A percentile compares a stretch with the other conserved stretches of the same genome.
phyloP scores from a whole-genome alignment of 768 basidiomycete species.

The Macrocybe gigantea region DNA sequence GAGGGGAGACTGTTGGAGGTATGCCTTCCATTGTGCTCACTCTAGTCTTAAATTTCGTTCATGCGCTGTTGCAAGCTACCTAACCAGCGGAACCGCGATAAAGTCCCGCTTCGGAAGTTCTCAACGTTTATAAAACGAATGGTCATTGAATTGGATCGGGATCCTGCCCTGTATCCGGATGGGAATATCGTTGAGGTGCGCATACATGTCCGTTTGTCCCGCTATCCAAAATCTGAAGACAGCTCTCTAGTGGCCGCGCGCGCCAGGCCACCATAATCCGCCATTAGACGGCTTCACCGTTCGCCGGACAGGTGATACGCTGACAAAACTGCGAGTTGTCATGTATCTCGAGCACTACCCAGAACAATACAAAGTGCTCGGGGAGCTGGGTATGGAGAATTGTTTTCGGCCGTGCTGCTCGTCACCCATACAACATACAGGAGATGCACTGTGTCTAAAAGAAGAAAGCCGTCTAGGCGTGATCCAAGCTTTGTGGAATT shows the following conservation, averaged over 20 bases:
- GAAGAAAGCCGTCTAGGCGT: conserved; percentile 82
- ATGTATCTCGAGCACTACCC: conserved; percentile 84
- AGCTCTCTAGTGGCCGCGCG: conserved; percentile 52
- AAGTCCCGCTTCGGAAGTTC: conserved; percentile 65
- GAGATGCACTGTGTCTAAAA: conserved; percentile 65
- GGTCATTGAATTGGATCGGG: conserved; percentile 84
- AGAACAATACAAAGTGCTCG: conserved; percentile 75
- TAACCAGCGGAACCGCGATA: conserved; percentile 61
- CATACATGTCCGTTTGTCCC: neutral
- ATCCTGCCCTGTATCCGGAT: conserved; percentile 74
- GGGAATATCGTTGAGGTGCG: conserved; percentile 86
- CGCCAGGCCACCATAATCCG: conserved; percentile 49
- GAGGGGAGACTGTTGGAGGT: conserved; percentile 87
- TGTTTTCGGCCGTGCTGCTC: neutral
- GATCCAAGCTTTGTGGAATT: conserved; percentile 85
- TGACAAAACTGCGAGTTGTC: conserved; percentile 76
- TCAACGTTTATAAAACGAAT: conserved; percentile 80
- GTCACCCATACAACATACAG: conserved; percentile 22
- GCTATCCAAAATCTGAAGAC: neutral
- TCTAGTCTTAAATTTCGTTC: conserved; percentile 1
- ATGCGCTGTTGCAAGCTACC: conserved; percentile 33
- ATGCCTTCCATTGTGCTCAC: conserved; percentile 13
- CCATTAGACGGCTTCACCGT: conserved; percentile 84
- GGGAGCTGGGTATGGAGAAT: conserved; percentile 58
- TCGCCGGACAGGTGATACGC: conserved; percentile 71